These are phyloP conservation scores for Articulospora tetracladia DNA, from an alignment of 495 filamentous ascomycete species.

Conservation along the genomic window DNA sequence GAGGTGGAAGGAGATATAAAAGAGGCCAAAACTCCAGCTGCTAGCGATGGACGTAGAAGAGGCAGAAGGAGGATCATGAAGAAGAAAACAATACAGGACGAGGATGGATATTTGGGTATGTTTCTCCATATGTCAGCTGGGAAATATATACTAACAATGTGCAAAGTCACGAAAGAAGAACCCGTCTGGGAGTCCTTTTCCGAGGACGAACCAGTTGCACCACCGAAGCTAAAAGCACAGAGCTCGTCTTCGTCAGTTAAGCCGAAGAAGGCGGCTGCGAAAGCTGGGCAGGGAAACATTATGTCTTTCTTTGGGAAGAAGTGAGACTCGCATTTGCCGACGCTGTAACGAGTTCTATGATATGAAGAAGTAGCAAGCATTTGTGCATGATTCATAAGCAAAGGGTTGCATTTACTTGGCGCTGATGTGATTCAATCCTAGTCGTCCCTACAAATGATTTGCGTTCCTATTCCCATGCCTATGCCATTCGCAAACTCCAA, in stretches of 20 bases:
- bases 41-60: constrained; percentile 64
- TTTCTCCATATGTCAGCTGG: constrained; percentile 5
- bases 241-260: constrained; percentile 33
- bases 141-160: background rate
- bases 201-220: constrained; percentile 67
- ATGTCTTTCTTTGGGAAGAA: constrained; percentile 95
- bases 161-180: constrained; percentile 84
- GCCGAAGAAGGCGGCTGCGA: constrained; percentile 56
- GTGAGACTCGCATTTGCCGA: constrained; percentile 28
- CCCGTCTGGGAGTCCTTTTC: constrained; percentile 93
- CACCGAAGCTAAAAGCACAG: constrained; percentile 56
- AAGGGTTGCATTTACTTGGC: too few relatives aligned
- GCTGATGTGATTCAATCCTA: too few relatives aligned
- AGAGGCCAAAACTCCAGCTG: constrained; percentile 32
- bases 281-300: constrained; percentile 78
- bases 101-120: constrained; percentile 89
- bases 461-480: too few relatives aligned
- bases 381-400: too few relatives aligned
- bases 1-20: constrained; percentile 6
- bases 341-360: background rate
- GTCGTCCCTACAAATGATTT: too few relatives aligned
- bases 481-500: too few relatives aligned
- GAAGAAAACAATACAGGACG: constrained; percentile 87
- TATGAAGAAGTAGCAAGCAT: background rate
- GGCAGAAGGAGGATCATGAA: constrained; percentile 82